A percentile compares a stretch with the other conserved stretches of the same genome.
These are phyloP conservation scores for Paratinospora sagittata DNA, from an alignment of 164 flowering plant species.

Conservation along the genomic window DNA sequence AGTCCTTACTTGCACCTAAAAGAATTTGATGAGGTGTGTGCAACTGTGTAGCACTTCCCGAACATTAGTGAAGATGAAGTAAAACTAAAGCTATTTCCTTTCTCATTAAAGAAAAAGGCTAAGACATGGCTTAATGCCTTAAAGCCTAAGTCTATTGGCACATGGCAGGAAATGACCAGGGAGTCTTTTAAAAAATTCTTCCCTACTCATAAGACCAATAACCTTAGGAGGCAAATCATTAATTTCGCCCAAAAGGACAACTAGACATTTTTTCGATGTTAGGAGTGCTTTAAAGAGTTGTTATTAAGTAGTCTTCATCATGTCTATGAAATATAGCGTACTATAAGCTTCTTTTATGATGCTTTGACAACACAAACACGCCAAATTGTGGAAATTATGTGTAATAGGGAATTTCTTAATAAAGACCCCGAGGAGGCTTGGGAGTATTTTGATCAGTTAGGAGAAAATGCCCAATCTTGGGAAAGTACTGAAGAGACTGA, in stretches of 20 bases:
- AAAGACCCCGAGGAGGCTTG: not conserved
- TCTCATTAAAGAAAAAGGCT: no score
- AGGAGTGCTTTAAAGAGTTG: not conserved
- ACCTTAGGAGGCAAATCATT: not conserved
- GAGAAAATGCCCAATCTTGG: no score
- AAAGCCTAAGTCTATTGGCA: not conserved
- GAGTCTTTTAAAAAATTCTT: not conserved
- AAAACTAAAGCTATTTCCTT: not conserved
- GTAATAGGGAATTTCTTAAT: not conserved
- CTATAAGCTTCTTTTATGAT: conserved; percentile 2
- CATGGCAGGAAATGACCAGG: not conserved
- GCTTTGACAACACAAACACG: not conserved
- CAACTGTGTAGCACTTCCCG: not conserved
- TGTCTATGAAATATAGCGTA: no score
- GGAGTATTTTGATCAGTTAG: not conserved
- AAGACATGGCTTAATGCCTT: not conserved
- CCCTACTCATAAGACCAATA: not conserved
- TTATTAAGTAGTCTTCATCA: no score
- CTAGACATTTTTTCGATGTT: not conserved
- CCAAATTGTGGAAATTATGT: conserved; percentile 5
- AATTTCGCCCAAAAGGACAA: not conserved
- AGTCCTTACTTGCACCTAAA: not conserved
- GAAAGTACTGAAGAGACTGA: not conserved
- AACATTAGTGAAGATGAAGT: not conserved
- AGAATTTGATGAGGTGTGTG: not conserved